phyloP scores from a whole-genome alignment of 768 basidiomycete genomes.

The Pleurotus tuber-regium region DNA sequence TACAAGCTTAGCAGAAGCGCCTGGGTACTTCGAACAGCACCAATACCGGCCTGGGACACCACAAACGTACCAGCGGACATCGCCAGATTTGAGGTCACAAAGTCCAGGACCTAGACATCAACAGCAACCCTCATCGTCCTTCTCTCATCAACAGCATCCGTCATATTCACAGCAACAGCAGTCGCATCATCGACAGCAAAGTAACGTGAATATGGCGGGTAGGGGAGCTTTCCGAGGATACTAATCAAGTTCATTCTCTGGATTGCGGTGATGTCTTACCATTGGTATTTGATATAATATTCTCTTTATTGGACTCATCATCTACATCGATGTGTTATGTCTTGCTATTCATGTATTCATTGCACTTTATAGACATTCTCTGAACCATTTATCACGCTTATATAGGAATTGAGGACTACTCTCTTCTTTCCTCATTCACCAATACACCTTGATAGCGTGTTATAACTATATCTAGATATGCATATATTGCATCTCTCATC shows the following conservation, averaged over 20 bases:
- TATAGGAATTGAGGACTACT: too few species aligned
- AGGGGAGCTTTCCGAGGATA: slow-evolving; percentile 36
- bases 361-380: not conserved
- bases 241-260: slow-evolving; percentile 9
- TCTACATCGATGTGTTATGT: slow-evolving; percentile 8
- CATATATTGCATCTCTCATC: not conserved
- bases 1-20: slow-evolving; percentile 25
- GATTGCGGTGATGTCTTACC: not conserved
- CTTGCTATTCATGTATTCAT: slow-evolving; percentile 4
- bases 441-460: not conserved
- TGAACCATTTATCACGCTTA: too few species aligned
- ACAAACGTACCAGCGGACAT: not conserved
- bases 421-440: not conserved
- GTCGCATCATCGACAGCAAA: slow-evolving; percentile 21
- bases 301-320: slow-evolving; percentile 2
- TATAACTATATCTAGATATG: not conserved
- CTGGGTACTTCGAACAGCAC: slow-evolving; percentile 29
- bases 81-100: not conserved
- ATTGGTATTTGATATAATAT: not conserved
- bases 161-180: slow-evolving; percentile 21
- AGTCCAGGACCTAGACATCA: slow-evolving; percentile 1
- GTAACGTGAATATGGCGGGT: slow-evolving; percentile 35
- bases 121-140: slow-evolving; percentile 16
- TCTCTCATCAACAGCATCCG: slow-evolving; percentile 25
- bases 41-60: not conserved